Evolutionary conservation across 805 yeast genomes (phyloP).

Genomic region (Lipomyces sp.): DNA sequence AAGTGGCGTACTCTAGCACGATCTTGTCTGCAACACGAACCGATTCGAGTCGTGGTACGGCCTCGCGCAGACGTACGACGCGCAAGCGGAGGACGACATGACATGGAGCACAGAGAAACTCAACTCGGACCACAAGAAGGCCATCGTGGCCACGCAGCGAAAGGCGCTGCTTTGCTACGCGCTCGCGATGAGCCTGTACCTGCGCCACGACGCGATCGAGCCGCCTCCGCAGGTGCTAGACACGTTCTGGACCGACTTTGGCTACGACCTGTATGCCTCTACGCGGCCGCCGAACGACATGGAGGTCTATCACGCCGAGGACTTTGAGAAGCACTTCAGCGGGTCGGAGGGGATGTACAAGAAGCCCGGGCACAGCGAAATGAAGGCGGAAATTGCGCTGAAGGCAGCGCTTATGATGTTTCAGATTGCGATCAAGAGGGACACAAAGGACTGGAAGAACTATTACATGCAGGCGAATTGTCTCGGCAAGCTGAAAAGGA

Average conservation of each 20-base stretch:
- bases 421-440: slow-evolving; percentile 46
- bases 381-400: slow-evolving; percentile 29
- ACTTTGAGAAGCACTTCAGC: slow-evolving; percentile 46
- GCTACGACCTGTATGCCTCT: slow-evolving; percentile 50
- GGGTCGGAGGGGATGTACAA: slow-evolving; percentile 33
- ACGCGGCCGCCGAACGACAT: slow-evolving; percentile 38
- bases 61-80: slow-evolving; percentile 74
- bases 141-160: slow-evolving; percentile 63
- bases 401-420: slow-evolving; percentile 46
- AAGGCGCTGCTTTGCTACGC: slow-evolving; percentile 57
- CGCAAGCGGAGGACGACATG: slow-evolving; percentile 79
- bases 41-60: slow-evolving; percentile 85
- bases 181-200: slow-evolving; percentile 58
- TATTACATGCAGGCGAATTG: slow-evolving; percentile 58
- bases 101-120: slow-evolving; percentile 90
- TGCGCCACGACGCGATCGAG: slow-evolving; percentile 27
- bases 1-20: slow-evolving; percentile 40
- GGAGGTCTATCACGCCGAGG: slow-evolving; percentile 49
- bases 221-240: slow-evolving; percentile 48
- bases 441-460: slow-evolving; percentile 57
- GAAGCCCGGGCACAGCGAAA: slow-evolving; percentile 13
- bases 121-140: slow-evolving; percentile 56
- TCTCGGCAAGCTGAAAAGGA: slow-evolving; percentile 47
- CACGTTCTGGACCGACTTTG: slow-evolving; percentile 45
- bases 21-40: slow-evolving; percentile 60